Conservation (phyloP, 2,329 filamentous ascomycete genomes). For the Monilinia fructigena region DNA sequence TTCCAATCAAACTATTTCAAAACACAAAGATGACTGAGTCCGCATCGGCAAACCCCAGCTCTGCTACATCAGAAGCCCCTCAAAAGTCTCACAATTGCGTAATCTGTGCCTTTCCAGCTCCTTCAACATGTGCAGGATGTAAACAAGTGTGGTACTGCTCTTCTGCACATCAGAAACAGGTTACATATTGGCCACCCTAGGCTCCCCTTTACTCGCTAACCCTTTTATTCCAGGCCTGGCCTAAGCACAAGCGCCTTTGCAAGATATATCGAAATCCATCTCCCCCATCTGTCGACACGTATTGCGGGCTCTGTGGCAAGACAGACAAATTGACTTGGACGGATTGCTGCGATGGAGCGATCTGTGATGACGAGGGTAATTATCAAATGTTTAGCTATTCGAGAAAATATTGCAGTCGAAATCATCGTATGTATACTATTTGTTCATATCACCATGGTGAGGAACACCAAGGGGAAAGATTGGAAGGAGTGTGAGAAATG, state of each 20-base stretch:
- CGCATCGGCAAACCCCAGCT: background rate
- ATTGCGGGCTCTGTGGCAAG: background rate
- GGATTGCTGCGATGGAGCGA: background rate
- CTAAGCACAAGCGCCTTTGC: background rate
- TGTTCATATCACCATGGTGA: background rate
- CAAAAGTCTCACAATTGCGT: background rate
- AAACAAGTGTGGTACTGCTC: background rate
- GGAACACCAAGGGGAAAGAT: background rate
- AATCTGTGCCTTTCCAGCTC: background rate
- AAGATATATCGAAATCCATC: background rate
- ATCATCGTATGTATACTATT: background rate
- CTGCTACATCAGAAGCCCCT: background rate
- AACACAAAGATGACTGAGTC: background rate
- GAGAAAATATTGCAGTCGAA: background rate
- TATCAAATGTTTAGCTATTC: background rate
- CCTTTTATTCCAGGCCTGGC: background rate
- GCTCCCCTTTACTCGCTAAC: background rate
- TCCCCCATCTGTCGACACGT: background rate
- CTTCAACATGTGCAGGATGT: background rate
- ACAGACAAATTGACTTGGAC: background rate
- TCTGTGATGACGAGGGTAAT: background rate
- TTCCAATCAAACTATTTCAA: too few species aligned
- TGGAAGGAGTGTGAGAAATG: background rate
- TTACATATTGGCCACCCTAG: background rate
- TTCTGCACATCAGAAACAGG: background rate